Evolutionary conservation across 2,329 filamentous ascomycete genomes (phyloP), one percentile per base, ranked within the genome.

Genomic region (Arachnomyces sp.): DNA sequence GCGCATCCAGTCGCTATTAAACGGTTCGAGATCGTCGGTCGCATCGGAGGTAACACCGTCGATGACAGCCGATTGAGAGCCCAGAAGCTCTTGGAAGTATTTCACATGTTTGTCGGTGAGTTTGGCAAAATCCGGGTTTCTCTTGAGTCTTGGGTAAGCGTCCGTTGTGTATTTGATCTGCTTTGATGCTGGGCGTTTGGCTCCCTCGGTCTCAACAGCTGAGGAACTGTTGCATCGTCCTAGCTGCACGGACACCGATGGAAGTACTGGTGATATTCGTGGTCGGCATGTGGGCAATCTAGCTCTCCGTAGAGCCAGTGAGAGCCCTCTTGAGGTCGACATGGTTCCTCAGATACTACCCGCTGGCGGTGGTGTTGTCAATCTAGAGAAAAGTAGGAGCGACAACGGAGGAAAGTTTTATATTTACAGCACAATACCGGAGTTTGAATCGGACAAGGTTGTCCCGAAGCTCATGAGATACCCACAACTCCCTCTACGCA

Each of bases 1-100:
- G 65, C 85, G 82, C 89, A 98, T 95, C 92, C 93, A 98, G 67
- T 98, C 92, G 59, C 81, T 79, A 65, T 98, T 98, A 74, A 88
- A 98, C 6, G 84, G 77, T 59, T 92, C 86, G 49, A 96, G 74
- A 58, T 96, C 92, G 53, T 85, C 84, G 2, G 73, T 68, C 11
- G 79, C 79, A 62, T 89, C 79, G 50, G 77, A 65, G 3, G 79
- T 85, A 40, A 94, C 74, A 37, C 86, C 86, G 59, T 95, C 89
- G 45, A 96, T 77, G 38, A 95, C 73, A 2, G 87, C 88, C 28
- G 83, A 84, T 28, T 82, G 78, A 36, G 76, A 74, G 40, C 87
- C 85, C 28, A 98, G 74, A n/a, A 95, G 66, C 14, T 78, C 70
- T 59, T 82, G 80, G 73, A 98, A 95, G 66, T 77, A 81, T 36